Percentiles rank a stretch among this genome's conserved stretches.
Evolutionary conservation across 1,284 basidiomycete species (phyloP).

Genomic region (Schizophyllum commune): DNA sequence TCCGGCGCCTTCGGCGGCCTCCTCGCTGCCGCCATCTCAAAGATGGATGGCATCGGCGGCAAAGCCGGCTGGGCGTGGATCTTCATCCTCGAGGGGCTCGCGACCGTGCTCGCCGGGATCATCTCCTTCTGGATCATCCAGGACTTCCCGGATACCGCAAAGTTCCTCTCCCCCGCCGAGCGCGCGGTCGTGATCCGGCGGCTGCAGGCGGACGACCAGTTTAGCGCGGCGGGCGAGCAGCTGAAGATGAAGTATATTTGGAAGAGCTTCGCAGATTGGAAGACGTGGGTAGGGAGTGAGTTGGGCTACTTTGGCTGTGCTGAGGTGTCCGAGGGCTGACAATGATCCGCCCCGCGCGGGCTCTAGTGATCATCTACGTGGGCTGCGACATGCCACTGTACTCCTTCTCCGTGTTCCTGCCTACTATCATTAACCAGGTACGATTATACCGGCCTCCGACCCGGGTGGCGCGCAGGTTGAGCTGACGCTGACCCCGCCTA

Average conservation of each 20-base stretch:
- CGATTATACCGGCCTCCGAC: constrained; percentile 24
- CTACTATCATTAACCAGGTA: constrained; percentile 63
- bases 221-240: constrained; percentile 63
- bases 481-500: neutral
- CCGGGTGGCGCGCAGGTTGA: neutral
- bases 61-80: constrained; percentile 67
- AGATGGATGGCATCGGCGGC: constrained; percentile 61
- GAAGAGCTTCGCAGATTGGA: constrained; percentile 61
- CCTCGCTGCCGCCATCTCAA: constrained; percentile 59
- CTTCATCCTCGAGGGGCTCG: constrained; percentile 49
- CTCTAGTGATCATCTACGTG: constrained; percentile 45
- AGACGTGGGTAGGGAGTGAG: constrained; percentile 63
- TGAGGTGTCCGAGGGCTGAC: neutral
- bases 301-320: constrained; percentile 2
- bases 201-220: constrained; percentile 64
- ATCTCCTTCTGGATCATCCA: constrained; percentile 70
- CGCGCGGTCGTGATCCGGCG: constrained; percentile 59
- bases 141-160: constrained; percentile 78
- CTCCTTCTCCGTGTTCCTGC: constrained; percentile 67
- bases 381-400: constrained; percentile 61
- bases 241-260: constrained; percentile 55
- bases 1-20: constrained; percentile 67
- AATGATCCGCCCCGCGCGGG: neutral
- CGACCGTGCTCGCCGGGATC: constrained; percentile 58
- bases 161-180: constrained; percentile 65